A percentile compares a stretch with the other conserved stretches of the same genome.
Evolutionary conservation across 495 filamentous ascomycete species (phyloP).

Genomic region (Eremomyces bilateralis): DNA sequence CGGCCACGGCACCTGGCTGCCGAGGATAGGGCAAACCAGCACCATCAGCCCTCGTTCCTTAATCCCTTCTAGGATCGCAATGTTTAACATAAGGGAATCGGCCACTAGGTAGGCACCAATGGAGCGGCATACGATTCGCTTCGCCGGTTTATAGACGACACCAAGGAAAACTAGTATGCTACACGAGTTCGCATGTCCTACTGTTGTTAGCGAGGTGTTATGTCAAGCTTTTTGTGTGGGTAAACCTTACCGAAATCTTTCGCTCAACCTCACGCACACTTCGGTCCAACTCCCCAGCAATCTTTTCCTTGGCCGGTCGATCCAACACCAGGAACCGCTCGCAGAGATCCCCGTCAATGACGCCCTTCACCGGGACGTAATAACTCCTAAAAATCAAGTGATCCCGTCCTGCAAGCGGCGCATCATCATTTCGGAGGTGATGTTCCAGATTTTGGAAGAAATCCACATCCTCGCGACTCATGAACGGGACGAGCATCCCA

Average conservation of each 20-base stretch:
- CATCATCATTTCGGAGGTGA: conserved; percentile 61
- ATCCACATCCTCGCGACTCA: conserved; percentile 78
- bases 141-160: no score
- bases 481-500: conserved; percentile 77
- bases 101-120: no score
- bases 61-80: no score
- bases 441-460: conserved; percentile 90
- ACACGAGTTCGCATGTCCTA: no score
- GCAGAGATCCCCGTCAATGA: conserved; percentile 96
- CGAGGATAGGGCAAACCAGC: no score
- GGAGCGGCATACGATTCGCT: no score
- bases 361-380: conserved; percentile 90
- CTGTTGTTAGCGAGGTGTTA: no score
- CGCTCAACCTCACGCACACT: conserved; percentile 81
- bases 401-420: conserved; percentile 74
- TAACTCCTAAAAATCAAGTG: conserved; percentile 89
- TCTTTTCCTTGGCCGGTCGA: conserved; percentile 78
- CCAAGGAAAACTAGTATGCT: no score
- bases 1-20: no score
- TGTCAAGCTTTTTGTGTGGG: no score
- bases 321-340: conserved; percentile 69
- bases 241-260: conserved; percentile 64
- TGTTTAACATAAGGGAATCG: no score
- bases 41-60: no score
- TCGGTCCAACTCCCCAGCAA: conserved; percentile 79